A percentile compares a stretch with the other conserved stretches of the same genome.
Conservation (phyloP, 257 asterid genomes). For the Lantana camara region DNA sequence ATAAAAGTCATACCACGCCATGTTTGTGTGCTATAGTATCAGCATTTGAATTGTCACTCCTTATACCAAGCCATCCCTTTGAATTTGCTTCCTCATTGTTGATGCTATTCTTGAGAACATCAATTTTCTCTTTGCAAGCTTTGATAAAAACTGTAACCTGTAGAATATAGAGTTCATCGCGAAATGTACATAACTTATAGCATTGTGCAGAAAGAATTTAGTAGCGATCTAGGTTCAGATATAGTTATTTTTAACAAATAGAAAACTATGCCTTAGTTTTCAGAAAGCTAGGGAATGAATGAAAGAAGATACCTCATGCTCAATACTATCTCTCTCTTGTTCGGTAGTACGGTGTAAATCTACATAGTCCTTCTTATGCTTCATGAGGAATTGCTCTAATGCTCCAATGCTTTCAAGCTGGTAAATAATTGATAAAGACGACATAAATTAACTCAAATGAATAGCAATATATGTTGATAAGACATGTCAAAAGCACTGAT, state of each 20-base stretch:
- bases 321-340: conserved; percentile 92
- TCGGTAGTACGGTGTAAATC: conserved; percentile 89
- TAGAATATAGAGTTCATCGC: conserved; percentile 19
- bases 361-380: conserved; percentile 89
- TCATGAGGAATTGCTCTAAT: conserved; percentile 79
- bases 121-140: conserved; percentile 93
- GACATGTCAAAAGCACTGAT: conserved; percentile 13
- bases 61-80: conserved; percentile 87
- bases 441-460: conserved; percentile 9
- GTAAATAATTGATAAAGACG: conserved; percentile 24
- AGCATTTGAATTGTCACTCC: conserved; percentile 58
- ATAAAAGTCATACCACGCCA: conserved; percentile 71
- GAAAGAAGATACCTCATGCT: conserved; percentile 69
- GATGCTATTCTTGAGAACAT: conserved; percentile 74
- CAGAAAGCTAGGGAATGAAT: conserved; percentile 22
- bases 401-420: conserved; percentile 80
- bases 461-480: background rate
- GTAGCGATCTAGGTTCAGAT: conserved; percentile 12
- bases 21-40: conserved; percentile 93
- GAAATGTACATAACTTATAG: background rate
- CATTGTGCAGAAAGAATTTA: conserved; percentile 1
- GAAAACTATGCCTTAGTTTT: background rate
- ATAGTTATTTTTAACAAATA: conserved; percentile 5
- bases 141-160: conserved; percentile 88
- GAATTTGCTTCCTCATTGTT: conserved; percentile 71